A percentile compares a stretch with the other conserved stretches of the same genome.
Conservation (phyloP, 2,329 filamentous ascomycete species). For the Ceratocystis eucalypticola region DNA sequence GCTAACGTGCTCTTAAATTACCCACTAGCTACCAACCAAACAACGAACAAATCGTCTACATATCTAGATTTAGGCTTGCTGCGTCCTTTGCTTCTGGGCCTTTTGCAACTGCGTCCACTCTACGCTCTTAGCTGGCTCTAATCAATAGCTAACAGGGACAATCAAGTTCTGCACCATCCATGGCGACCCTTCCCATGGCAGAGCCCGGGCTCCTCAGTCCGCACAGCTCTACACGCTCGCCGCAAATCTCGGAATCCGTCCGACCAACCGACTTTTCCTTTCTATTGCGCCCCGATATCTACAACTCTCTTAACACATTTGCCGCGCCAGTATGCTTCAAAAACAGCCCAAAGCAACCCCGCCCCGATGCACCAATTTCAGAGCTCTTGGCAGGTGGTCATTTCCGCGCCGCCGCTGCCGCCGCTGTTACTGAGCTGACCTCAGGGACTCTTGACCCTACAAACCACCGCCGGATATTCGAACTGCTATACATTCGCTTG, state of each 20-base stretch:
- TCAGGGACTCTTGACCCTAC: constrained; percentile 37
- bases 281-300: constrained; percentile 66
- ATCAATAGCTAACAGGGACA: neutral
- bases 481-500: constrained; percentile 66
- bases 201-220: constrained; percentile 14
- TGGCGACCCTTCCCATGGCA: constrained; percentile 18
- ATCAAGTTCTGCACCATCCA: constrained; percentile 1
- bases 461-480: constrained; percentile 56
- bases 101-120: neutral
- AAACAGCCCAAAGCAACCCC: constrained; percentile 49
- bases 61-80: no score
- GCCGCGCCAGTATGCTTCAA: constrained; percentile 53
- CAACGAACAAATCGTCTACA: no score
- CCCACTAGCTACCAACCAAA: no score
- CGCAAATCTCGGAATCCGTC: constrained; percentile 23
- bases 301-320: constrained; percentile 61
- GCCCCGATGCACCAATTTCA: constrained; percentile 49
- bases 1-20: neutral
- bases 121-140: neutral
- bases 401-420: constrained; percentile 65
- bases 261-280: constrained; percentile 58
- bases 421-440: constrained; percentile 49
- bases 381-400: constrained; percentile 58
- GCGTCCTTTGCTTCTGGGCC: neutral
- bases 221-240: constrained; percentile 22